Evolutionary conservation across 2,329 filamentous ascomycete genomes (phyloP), one percentile per base, ranked within the genome.

Genomic region (Aulographum hederae): DNA sequence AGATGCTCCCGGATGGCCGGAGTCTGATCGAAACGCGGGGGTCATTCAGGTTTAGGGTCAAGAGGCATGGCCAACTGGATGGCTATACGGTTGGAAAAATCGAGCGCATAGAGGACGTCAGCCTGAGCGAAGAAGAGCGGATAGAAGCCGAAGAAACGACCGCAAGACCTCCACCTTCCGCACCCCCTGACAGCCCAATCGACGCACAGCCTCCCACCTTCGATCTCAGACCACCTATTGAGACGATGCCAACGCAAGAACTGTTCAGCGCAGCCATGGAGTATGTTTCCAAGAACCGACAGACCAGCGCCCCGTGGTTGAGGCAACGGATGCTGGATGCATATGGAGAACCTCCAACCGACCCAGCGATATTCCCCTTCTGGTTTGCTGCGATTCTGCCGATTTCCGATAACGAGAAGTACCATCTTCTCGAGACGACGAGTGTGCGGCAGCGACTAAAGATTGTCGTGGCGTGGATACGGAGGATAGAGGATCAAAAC

Each of bases 311-410:
- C 0, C 66, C 68, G 0, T 92, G 81, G 82, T 58, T 91, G 18
- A 69, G 78, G 34, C 65, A 73, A 26, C 68, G 75, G 6, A 73
- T 85, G 20, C 57, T 85, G 18, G 57, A 69, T 19, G 72, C 78
- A 4, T 89, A 86, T 40, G 84, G 84, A 10, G 69, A 78, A 35
- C 76, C 75, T 14, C 84, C 82, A 0, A 60, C 68, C 12, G 80
- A 92, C 44, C 73, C 81, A 1, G 73, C 73, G 3, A 51, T 70
- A 1, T 89, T 93, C 41, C 79, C 84, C 0, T 93, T 84, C 65
- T 94, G 85, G 85, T 77, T 93, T 41, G 84, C 78, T 6, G 80
- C 72, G 45, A 73, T 89, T 14, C 53, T 92, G 10, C 82, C 82
- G 0, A 72, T 89, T 23, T 65, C 68, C 11, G 78, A 89, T 17